phyloP scores from a whole-genome alignment of 2,329 filamentous ascomycete species.

The Cryphonectria radicalis region DNA sequence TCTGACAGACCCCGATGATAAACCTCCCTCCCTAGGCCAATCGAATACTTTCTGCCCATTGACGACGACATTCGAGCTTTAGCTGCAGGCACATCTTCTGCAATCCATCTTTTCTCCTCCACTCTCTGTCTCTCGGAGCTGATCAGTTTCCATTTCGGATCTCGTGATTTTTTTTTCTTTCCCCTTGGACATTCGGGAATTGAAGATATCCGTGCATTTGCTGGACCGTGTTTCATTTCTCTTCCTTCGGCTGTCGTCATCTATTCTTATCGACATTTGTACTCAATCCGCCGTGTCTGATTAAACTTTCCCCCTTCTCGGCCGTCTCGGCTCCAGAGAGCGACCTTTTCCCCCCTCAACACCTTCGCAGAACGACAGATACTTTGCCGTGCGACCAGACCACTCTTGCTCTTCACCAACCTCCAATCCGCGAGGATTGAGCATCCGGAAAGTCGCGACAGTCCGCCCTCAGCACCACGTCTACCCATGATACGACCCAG shows the following conservation, averaged over 20 bases:
- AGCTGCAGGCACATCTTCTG: not conserved
- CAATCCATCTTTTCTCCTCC: not conserved
- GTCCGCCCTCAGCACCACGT: not conserved
- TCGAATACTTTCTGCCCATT: not conserved
- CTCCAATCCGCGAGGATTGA: not conserved
- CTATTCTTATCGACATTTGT: slow-evolving; percentile 14
- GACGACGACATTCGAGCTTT: not conserved
- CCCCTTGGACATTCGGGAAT: not conserved
- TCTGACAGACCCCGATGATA: not conserved
- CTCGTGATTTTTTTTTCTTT: not conserved
- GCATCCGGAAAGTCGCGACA: not conserved
- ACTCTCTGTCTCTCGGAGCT: not conserved
- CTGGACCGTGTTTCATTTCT: slow-evolving; percentile 11
- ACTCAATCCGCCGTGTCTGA: not conserved
- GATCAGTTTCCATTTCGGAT: not conserved
- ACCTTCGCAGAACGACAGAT: not conserved
- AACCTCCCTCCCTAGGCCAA: not conserved
- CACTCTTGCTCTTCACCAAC: not conserved
- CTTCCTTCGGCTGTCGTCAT: slow-evolving; percentile 10
- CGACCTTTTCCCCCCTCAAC: not conserved
- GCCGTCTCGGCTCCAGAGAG: not conserved
- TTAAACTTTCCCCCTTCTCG: slow-evolving; percentile 4
- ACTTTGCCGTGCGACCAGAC: not conserved
- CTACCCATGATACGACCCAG: slow-evolving; percentile 21
- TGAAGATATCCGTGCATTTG: not conserved